Conservation (phyloP, 306 rosid species). For the Urtica urens region DNA sequence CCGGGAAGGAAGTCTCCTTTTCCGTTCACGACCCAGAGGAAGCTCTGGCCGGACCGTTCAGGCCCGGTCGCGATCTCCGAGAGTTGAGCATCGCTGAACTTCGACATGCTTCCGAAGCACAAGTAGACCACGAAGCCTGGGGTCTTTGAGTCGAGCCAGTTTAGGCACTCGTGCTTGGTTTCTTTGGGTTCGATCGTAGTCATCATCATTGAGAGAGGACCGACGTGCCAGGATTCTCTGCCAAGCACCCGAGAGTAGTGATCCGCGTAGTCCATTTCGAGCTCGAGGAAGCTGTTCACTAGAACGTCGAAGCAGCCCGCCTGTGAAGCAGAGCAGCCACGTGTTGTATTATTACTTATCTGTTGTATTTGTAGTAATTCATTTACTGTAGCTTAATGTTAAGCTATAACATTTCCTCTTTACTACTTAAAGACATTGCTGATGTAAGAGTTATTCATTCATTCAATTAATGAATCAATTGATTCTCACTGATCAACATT, state of each 20-base stretch:
- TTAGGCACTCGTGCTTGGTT: conserved; percentile 24
- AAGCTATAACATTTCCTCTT: too few species aligned
- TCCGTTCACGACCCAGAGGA: conserved; percentile 25
- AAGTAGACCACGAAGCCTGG: conserved; percentile 36
- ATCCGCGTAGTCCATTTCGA: conserved; percentile 45
- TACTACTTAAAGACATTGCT: too few species aligned
- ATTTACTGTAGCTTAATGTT: too few species aligned
- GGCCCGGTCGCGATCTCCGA: conserved; percentile 29
- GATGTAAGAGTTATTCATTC: too few species aligned
- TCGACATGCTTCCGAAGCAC: conserved; percentile 32
- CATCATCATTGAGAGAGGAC: conserved; percentile 46
- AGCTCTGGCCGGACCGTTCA: conserved; percentile 20
- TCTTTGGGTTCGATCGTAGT: conserved; percentile 30
- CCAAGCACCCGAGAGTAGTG: conserved; percentile 16
- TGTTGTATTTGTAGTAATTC: too few species aligned
- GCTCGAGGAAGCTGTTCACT: conserved; percentile 42
- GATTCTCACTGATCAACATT: too few species aligned
- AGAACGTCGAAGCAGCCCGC: conserved; percentile 39
- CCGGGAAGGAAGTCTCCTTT: conserved; percentile 19
- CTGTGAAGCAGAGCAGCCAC: too few species aligned
- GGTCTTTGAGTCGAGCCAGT: conserved; percentile 20
- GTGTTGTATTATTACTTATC: too few species aligned
- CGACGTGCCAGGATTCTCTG: conserved; percentile 40
- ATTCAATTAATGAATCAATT: too few species aligned
- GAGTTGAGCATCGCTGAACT: conserved; percentile 30